Evolutionary conservation across 805 yeast species (phyloP).

Genomic region (Saccharomycopsis schoenii): DNA sequence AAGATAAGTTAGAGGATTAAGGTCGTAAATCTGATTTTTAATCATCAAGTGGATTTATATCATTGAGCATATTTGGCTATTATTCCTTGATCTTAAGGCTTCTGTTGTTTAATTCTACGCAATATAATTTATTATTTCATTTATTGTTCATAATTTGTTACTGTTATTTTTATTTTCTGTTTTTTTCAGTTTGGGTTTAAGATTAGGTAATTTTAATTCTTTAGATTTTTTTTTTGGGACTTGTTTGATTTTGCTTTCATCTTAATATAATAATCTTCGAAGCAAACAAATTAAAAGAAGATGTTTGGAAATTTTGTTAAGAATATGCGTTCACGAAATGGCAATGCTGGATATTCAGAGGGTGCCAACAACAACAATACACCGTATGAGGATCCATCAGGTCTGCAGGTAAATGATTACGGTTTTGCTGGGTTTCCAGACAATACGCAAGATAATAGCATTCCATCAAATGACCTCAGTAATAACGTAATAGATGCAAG

Average conservation of each 20-base stretch:
- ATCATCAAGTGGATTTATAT: too few relatives aligned
- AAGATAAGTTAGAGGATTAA: background rate
- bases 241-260: background rate
- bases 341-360: background rate
- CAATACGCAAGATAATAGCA: background rate
- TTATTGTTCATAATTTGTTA: background rate
- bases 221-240: background rate
- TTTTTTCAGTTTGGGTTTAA: background rate
- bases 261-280: background rate
- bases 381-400: background rate
- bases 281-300: background rate
- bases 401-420: background rate
- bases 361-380: background rate
- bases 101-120: too few relatives aligned
- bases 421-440: background rate
- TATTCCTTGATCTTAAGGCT: too few relatives aligned
- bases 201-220: background rate
- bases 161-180: background rate
- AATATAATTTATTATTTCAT: too few relatives aligned
- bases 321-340: background rate
- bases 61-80: too few relatives aligned
- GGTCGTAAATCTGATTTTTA: background rate
- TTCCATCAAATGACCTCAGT: background rate
- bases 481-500: background rate
- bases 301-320: slow-evolving; percentile 1